Evolutionary conservation across 176 grass and related monocot species (phyloP), one percentile per base, ranked within the genome.

Genomic region (Phoenix roebelenii): DNA sequence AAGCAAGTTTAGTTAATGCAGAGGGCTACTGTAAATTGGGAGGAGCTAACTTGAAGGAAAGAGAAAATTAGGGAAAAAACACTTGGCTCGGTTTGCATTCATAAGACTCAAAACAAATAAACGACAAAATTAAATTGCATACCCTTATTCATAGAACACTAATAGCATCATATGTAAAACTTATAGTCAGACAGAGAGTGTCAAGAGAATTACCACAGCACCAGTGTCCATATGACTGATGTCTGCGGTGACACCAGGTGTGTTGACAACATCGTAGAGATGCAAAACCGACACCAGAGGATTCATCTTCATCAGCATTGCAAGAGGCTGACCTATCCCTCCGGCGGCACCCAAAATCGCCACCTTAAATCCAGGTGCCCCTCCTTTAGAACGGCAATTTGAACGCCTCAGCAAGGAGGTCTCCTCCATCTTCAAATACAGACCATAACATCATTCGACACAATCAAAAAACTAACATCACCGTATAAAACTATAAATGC

Each of bases 251-350:
- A 98, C 93, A 52, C 93, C 93, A 0, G 93, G 93, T 18, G 87
- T 61, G 76, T 98, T 98, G 72, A 98, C 87, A 22, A 98, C 93
- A 54, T 98, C 93, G 26, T 98, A 98, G 66, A 98, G 71, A 71
- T 98, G 87, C 52, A 98, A 78, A 63, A 98, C 84, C n/a, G 93
- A 98, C 0, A 98, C 81, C 24, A 98, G 73, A 15, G 93, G 87
- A 76, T 98, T 98, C 84, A 91, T 92, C 78, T 98, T 98, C 87
- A 98, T 88, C 56, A 98, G 84, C 84, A 98, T n/a, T 7, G 87
- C 72, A 49, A 98, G 84, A 7, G 93, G 58, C 81, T 98, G 93
- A 0, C 93, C 93, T 25, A 98, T 98, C 44, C 92, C 93, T 7
- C 93, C 93, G 1, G 93, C 84, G 3, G 93, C 93, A 18, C 93